Evolutionary conservation across 495 filamentous ascomycete genomes (phyloP).

Genomic region (Talaromyces wortmannii): DNA sequence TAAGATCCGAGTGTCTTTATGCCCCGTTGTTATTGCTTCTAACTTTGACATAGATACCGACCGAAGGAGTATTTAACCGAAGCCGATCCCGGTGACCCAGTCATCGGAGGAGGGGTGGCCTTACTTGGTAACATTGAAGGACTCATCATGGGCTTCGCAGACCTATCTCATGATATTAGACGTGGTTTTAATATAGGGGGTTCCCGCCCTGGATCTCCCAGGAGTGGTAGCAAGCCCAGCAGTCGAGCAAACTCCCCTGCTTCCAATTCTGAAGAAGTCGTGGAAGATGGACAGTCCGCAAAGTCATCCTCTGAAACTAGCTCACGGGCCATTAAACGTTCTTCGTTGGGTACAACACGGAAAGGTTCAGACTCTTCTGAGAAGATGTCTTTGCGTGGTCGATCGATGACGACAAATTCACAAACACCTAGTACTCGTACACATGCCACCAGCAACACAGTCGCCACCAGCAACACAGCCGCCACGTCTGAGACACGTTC

Average conservation of each 20-base stretch:
- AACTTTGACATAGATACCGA: conserved; percentile 47
- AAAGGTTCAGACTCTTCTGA: neutral
- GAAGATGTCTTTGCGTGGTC: neutral
- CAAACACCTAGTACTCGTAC: neutral
- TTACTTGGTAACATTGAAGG: conserved; percentile 67
- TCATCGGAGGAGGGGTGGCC: conserved; percentile 65
- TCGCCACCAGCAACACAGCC: too few relatives aligned
- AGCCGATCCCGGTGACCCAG: conserved; percentile 64
- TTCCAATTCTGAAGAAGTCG: neutral
- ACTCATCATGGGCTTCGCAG: conserved; percentile 74
- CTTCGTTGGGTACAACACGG: neutral
- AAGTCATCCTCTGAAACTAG: neutral
- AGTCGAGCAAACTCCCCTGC: neutral
- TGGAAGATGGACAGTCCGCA: neutral
- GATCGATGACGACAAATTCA: neutral
- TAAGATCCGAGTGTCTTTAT: conserved; percentile 25
- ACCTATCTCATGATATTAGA: conserved; percentile 56
- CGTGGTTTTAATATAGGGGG: neutral
- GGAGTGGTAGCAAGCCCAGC: neutral
- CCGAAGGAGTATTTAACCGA: conserved; percentile 64
- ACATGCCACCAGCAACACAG: too few relatives aligned
- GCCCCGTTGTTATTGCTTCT: neutral
- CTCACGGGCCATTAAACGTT: neutral
- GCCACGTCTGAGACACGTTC: neutral
- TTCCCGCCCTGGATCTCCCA: neutral